Evolutionary conservation across 2,329 filamentous ascomycete genomes (phyloP).

Genomic region (Claviceps sp.): DNA sequence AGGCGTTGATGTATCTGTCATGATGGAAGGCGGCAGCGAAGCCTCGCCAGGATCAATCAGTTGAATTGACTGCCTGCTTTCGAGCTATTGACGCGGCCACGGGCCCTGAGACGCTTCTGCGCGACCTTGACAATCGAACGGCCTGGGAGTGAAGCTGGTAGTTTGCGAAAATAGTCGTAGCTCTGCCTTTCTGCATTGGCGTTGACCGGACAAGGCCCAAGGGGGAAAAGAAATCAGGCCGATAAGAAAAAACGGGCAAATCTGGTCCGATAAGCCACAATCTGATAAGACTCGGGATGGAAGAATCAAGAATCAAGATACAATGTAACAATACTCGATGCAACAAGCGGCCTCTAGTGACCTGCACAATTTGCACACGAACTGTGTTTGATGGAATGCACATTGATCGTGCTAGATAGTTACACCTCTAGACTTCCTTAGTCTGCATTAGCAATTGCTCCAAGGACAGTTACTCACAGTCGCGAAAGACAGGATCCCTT

Average conservation of each 20-base stretch:
- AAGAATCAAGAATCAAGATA: neutral
- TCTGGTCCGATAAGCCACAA: neutral
- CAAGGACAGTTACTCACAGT: no score
- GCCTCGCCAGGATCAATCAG: neutral
- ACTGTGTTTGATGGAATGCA: no score
- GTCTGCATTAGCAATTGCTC: no score
- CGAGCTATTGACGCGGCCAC: neutral
- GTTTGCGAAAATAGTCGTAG: neutral
- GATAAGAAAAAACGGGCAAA: conserved; percentile 9
- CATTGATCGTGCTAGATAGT: no score
- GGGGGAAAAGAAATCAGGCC: conserved; percentile 10
- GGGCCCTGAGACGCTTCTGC: neutral
- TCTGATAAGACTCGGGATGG: conserved; percentile 10
- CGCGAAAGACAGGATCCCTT: neutral
- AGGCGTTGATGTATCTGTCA: neutral
- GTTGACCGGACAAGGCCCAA: neutral
- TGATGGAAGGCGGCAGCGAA: neutral
- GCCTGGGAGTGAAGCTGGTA: neutral
- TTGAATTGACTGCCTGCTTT: neutral
- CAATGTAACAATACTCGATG: neutral
- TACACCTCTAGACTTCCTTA: no score
- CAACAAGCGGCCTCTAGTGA: no score
- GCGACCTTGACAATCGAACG: neutral
- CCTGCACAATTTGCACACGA: no score
- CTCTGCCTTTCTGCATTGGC: no score